phyloP scores from a whole-genome alignment of 768 basidiomycete genomes.

The Chlorophyllum brunneum region DNA sequence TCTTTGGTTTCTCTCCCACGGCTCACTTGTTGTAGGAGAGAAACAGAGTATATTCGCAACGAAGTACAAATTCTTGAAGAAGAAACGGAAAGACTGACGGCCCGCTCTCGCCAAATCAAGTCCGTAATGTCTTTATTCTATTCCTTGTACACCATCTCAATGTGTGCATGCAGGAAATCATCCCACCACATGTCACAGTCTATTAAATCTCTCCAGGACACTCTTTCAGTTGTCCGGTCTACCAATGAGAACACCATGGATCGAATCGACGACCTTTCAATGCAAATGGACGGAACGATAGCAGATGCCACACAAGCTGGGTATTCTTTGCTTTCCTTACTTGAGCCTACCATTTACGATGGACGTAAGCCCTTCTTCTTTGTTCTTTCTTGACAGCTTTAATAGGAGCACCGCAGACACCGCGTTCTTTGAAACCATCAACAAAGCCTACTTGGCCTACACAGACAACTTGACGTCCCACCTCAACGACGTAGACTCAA shows the following conservation, averaged over 20 bases:
- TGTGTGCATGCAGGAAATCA: background rate
- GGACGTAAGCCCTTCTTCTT: background rate
- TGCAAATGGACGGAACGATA: conserved; percentile 2
- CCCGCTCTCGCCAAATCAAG: conserved; percentile 27
- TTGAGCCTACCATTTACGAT: background rate
- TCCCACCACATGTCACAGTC: background rate
- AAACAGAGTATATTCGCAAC: conserved; percentile 19
- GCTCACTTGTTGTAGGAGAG: conserved; percentile 16
- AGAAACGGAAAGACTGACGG: conserved; percentile 22
- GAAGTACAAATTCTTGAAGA: conserved; percentile 26
- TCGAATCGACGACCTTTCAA: conserved; percentile 1
- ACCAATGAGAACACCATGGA: background rate
- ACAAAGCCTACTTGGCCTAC: background rate
- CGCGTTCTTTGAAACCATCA: background rate
- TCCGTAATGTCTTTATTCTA: conserved; percentile 13
- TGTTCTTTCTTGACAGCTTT: background rate
- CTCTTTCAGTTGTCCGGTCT: background rate
- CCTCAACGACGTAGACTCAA: background rate
- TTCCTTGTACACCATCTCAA: background rate
- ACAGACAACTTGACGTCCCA: background rate
- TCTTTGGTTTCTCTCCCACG: background rate
- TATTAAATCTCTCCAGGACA: background rate
- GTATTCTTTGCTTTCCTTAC: background rate
- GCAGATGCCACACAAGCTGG: background rate
- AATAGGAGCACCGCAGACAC: background rate